Conservation (phyloP, 73 alveolate genomes). For the Blepharisma stoltei region DNA sequence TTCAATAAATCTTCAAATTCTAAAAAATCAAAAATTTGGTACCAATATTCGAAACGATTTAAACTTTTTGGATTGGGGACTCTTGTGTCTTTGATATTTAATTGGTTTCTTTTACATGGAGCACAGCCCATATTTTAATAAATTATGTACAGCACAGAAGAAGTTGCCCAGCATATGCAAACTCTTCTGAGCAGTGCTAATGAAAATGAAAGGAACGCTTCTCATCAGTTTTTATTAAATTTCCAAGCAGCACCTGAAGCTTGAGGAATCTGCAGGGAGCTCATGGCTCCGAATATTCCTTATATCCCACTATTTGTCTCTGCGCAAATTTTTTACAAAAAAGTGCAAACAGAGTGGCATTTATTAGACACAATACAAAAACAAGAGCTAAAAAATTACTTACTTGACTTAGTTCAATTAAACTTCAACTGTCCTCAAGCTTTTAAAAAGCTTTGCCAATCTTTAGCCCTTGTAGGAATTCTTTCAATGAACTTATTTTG, state of each 20-base stretch:
- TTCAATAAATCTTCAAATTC: neutral
- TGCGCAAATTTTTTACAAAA: conserved; percentile 3
- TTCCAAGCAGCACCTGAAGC: conserved; percentile 27
- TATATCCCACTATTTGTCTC: conserved; percentile 10
- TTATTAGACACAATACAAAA: neutral
- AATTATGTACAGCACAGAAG: neutral
- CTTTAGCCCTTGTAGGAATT: conserved; percentile 17
- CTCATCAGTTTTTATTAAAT: neutral
- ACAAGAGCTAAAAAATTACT: conserved; percentile 2
- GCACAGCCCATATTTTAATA: neutral
- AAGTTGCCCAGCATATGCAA: conserved; percentile 10
- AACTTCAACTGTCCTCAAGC: neutral
- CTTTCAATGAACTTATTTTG: neutral
- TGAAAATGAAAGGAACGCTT: neutral
- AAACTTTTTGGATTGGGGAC: neutral
- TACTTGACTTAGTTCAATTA: neutral
- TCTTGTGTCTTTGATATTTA: neutral
- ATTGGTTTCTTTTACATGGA: neutral
- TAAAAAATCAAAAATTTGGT: conserved; percentile 24
- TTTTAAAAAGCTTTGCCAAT: neutral
- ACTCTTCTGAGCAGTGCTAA: conserved; percentile 21
- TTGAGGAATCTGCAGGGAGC: conserved; percentile 4
- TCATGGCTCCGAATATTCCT: neutral
- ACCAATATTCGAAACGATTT: conserved; percentile 11
- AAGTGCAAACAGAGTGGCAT: neutral